Evolutionary conservation across 306 rosid genomes (phyloP).

Genomic region (Notholithocarpus densiflorus): DNA sequence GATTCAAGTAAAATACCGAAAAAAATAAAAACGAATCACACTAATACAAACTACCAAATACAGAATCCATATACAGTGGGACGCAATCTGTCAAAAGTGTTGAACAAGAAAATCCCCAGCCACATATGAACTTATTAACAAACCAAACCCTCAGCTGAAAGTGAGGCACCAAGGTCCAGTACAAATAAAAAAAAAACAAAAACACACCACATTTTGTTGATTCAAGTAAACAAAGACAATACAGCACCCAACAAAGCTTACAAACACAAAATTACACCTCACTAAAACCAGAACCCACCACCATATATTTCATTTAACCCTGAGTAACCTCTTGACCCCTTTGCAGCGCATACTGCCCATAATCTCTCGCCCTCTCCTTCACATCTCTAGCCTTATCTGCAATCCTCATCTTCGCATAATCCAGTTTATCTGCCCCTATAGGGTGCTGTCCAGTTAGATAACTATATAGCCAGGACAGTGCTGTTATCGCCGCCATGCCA

Average conservation of each 20-base stretch:
- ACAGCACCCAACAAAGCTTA: background rate
- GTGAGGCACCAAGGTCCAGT: background rate
- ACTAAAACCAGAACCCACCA: background rate
- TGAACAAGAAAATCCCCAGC: background rate
- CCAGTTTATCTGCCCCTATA: conserved; percentile 34
- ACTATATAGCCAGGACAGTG: conserved; percentile 52
- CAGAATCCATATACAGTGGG: too few species aligned
- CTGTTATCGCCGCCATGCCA: conserved; percentile 46
- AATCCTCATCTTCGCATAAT: conserved; percentile 39
- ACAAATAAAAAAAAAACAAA: background rate
- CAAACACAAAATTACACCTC: too few species aligned
- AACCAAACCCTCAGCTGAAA: background rate
- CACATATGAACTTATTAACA: background rate
- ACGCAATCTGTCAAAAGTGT: too few species aligned
- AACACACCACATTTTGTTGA: too few species aligned
- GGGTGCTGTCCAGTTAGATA: conserved; percentile 40
- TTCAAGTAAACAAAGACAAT: background rate
- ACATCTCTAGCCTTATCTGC: conserved; percentile 43
- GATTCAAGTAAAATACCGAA: too few species aligned
- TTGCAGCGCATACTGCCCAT: conserved; percentile 22
- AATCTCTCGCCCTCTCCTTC: conserved; percentile 43
- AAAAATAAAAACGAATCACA: too few species aligned
- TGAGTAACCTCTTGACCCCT: conserved; percentile 34
- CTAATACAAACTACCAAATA: too few species aligned
- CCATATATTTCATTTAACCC: conserved; percentile 8